A percentile compares a stretch with the other conserved stretches of the same genome.
Conservation (phyloP, 176 grass and related monocot species). For the Musa troglodytarum region DNA sequence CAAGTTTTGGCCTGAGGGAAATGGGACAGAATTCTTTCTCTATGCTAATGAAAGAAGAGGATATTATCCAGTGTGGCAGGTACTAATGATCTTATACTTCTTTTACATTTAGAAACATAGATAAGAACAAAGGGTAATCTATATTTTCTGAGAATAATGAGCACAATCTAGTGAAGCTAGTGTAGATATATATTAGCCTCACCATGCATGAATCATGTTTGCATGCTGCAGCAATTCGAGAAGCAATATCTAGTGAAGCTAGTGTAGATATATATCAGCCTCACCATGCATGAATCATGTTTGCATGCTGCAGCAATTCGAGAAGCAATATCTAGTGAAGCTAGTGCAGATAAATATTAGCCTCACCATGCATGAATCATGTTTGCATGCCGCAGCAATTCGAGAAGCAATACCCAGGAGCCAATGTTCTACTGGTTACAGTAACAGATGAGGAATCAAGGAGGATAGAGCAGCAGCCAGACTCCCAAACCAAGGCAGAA, state of each 20-base stretch:
- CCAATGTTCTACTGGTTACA: constrained; percentile 50
- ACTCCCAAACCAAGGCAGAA: constrained; percentile 48
- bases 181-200: no score
- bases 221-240: constrained; percentile 33
- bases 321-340: neutral
- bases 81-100: neutral
- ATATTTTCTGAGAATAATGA: no score
- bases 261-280: no score
- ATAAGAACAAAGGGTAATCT: no score
- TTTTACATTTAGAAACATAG: neutral
- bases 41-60: constrained; percentile 46
- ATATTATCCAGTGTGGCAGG: constrained; percentile 58
- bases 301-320: constrained; percentile 24
- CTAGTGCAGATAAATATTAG: no score
- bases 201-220: no score
- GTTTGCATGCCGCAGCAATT: constrained; percentile 22
- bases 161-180: no score
- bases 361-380: no score
- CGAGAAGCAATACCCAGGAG: constrained; percentile 36
- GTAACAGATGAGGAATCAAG: constrained; percentile 61
- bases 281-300: no score
- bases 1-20: constrained; percentile 49
- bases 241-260: no score
- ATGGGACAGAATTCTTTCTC: constrained; percentile 52
- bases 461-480: constrained; percentile 48